Evolutionary conservation across 257 asterid genomes (phyloP).

Genomic region (Solanum habrochaites): DNA sequence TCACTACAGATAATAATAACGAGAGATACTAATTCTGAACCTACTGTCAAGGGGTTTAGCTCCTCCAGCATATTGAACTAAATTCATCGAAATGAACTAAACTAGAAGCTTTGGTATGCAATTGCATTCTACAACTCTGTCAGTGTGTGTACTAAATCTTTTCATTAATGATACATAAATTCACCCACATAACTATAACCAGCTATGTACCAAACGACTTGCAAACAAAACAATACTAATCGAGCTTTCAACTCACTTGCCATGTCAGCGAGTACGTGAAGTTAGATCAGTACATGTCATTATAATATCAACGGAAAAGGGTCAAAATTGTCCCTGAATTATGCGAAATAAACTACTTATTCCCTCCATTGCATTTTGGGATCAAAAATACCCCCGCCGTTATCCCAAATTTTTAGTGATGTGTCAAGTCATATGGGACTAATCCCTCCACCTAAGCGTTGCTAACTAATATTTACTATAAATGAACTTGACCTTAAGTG

Average conservation of each 20-base stretch:
- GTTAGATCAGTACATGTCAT: not conserved
- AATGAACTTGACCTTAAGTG: too few relatives aligned
- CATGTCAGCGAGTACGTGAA: not conserved
- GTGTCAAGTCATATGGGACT: too few relatives aligned
- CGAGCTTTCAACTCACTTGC: not conserved
- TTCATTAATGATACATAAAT: too few relatives aligned
- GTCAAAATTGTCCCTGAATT: too few relatives aligned
- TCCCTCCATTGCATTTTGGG: too few relatives aligned
- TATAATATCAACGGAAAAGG: too few relatives aligned
- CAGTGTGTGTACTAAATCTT: too few relatives aligned
- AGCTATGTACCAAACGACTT: not conserved
- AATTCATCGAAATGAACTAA: not conserved
- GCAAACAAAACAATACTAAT: not conserved
- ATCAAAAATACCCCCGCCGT: too few relatives aligned
- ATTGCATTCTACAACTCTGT: not conserved
- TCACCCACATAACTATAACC: not conserved
- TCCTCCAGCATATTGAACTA: not conserved
- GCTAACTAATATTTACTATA: too few relatives aligned
- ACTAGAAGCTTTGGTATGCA: not conserved
- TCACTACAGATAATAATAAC: conserved; percentile 22
- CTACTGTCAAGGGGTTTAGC: not conserved
- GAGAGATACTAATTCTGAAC: not conserved
- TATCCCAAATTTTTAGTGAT: too few relatives aligned
- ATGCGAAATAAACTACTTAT: too few relatives aligned
- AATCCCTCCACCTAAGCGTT: too few relatives aligned